Conservation (phyloP, 805 yeast genomes). For the Saturnispora zaruensis region DNA sequence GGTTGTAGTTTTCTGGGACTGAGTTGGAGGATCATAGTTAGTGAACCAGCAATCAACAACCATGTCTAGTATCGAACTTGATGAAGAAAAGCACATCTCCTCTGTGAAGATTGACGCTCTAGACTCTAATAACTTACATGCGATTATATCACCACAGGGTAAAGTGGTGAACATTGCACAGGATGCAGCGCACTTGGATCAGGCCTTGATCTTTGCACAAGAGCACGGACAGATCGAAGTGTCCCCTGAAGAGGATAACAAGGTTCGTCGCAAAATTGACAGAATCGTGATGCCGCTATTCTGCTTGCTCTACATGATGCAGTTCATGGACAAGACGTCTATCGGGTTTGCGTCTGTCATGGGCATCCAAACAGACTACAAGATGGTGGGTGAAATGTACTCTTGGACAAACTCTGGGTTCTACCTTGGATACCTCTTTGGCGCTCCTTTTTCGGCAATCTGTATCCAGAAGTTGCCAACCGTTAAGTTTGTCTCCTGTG, state of each 20-base stretch:
- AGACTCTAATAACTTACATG: slow-evolving; percentile 8
- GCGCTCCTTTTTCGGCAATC: slow-evolving; percentile 25
- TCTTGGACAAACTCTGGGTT: slow-evolving; percentile 26
- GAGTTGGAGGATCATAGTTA: background rate
- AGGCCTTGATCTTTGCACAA: slow-evolving; percentile 10
- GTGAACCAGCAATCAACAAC: background rate
- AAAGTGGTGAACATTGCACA: slow-evolving; percentile 12
- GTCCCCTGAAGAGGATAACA: slow-evolving; percentile 1
- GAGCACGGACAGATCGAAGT: slow-evolving; percentile 11
- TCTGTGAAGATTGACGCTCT: slow-evolving; percentile 3
- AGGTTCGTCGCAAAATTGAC: slow-evolving; percentile 29
- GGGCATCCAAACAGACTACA: slow-evolving; percentile 14
- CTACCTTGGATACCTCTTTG: slow-evolving; percentile 32
- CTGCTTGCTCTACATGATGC: slow-evolving; percentile 28
- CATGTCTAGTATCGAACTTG: background rate
- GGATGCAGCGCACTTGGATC: slow-evolving; percentile 12
- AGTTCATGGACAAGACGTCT: slow-evolving; percentile 35
- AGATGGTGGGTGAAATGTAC: slow-evolving; percentile 26
- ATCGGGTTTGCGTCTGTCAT: slow-evolving; percentile 31
- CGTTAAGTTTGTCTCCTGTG: slow-evolving; percentile 24
- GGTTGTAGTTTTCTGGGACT: background rate
- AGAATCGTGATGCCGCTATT: slow-evolving; percentile 31
- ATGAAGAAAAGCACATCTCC: slow-evolving; percentile 6
- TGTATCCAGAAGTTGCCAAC: slow-evolving; percentile 32
- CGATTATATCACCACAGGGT: slow-evolving; percentile 12